These are phyloP conservation scores for Biancaea sappan DNA, from an alignment of 306 rosid genomes.

Conservation along the genomic window DNA sequence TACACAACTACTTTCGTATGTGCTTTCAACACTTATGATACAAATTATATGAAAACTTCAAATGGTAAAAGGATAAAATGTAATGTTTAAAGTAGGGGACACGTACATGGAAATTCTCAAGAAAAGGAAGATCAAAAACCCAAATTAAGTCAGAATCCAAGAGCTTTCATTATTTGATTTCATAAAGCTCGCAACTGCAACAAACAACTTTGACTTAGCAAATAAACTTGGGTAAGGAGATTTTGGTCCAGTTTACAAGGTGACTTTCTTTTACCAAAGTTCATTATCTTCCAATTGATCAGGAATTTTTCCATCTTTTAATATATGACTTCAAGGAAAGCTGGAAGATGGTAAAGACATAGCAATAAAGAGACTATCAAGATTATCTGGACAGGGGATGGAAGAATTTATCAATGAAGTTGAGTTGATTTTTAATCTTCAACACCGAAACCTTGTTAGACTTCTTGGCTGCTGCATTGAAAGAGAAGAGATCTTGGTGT, in stretches of 20 bases:
- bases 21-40: neutral
- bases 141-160: constrained; percentile 24
- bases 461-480: constrained; percentile 34
- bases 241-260: too few species aligned
- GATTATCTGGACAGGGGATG: constrained; percentile 23
- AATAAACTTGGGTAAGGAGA: too few species aligned
- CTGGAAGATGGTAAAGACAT: constrained; percentile 17
- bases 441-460: constrained; percentile 33
- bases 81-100: neutral
- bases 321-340: constrained; percentile 8
- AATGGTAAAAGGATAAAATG: neutral
- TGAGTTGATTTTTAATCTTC: constrained; percentile 36
- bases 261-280: neutral
- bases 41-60: neutral
- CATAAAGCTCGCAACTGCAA: constrained; percentile 29
- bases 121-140: neutral
- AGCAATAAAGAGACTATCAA: constrained; percentile 31
- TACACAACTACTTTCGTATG: too few species aligned
- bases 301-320: neutral
- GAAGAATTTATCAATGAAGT: constrained; percentile 36
- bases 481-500: constrained; percentile 28
- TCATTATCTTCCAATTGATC: neutral
- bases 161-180: constrained; percentile 35
- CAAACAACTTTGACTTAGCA: constrained; percentile 31
- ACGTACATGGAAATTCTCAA: neutral